These are phyloP conservation scores for Capsella rubella DNA, from an alignment of 441 rosid genomes.

Conservation along the genomic window DNA sequence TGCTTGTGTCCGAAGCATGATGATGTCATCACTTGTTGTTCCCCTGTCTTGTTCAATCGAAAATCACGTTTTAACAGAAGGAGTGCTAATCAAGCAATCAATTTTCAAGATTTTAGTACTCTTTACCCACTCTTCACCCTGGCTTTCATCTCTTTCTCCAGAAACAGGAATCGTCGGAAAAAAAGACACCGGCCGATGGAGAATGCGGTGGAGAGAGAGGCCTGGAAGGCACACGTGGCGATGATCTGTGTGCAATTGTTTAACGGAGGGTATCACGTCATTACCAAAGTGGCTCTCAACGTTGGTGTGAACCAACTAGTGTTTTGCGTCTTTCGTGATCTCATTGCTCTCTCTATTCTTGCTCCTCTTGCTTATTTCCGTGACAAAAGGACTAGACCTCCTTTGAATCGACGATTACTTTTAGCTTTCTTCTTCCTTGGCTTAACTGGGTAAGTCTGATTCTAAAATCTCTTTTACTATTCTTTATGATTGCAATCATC, in stretches of 20 bases:
- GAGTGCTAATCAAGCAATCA: conserved; percentile 36
- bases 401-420: conserved; percentile 70
- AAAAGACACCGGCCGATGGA: conserved; percentile 34
- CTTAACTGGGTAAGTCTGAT: conserved; percentile 71
- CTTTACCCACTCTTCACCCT: conserved; percentile 19
- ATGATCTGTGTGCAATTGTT: conserved; percentile 83
- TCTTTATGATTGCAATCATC: neutral
- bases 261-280: conserved; percentile 92
- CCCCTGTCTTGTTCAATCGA: conserved; percentile 35
- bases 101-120: conserved; percentile 6
- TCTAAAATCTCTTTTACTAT: neutral
- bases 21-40: conserved; percentile 33
- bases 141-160: conserved; percentile 37
- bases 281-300: conserved; percentile 94
- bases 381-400: conserved; percentile 77
- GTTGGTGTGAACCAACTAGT: conserved; percentile 94
- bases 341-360: conserved; percentile 88
- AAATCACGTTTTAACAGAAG: conserved; percentile 22
- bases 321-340: conserved; percentile 93
- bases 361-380: conserved; percentile 88
- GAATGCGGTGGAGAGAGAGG: conserved; percentile 52
- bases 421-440: conserved; percentile 90
- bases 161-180: conserved; percentile 37
- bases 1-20: conserved; percentile 46
- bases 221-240: conserved; percentile 75